Evolutionary conservation across 129 eudicot species (phyloP).

Genomic region (Dittrichia graveolens): DNA sequence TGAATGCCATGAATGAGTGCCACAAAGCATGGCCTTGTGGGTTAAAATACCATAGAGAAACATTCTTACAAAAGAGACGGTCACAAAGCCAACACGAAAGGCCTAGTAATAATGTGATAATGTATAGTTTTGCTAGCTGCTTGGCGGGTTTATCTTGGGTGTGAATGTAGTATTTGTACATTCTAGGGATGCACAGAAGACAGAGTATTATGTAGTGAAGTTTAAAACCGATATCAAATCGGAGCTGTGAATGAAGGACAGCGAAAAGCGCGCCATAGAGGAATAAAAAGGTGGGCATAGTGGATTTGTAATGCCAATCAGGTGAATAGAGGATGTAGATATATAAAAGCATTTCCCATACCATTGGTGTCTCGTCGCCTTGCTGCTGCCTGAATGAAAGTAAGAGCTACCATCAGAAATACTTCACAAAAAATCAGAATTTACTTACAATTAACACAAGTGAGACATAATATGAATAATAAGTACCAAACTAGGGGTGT

Average conservation of each 20-base stretch:
- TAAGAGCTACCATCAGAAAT: not conserved
- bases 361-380: conserved; percentile 94
- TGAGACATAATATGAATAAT: not conserved
- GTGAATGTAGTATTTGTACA: conserved; percentile 82
- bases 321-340: conserved; percentile 92
- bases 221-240: conserved; percentile 57
- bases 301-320: conserved; percentile 88
- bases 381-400: conserved; percentile 71
- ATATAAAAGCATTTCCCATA: conserved; percentile 91
- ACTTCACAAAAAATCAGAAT: not conserved
- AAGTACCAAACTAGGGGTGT: not conserved
- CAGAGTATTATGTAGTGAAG: conserved; percentile 66
- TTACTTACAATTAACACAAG: not conserved
- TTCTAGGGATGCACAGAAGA: conserved; percentile 85
- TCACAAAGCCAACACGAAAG: conserved; percentile 67
- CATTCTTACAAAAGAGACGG: conserved; percentile 53
- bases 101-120: conserved; percentile 49
- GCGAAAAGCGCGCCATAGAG: conserved; percentile 76
- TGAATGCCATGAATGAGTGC: conserved; percentile 75
- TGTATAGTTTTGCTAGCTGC: conserved; percentile 61
- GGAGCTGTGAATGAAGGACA: conserved; percentile 59
- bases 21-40: conserved; percentile 92
- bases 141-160: conserved; percentile 62
- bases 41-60: conserved; percentile 62
- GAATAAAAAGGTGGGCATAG: conserved; percentile 88